Evolutionary conservation across 345 rosid genomes (phyloP), one percentile per base, ranked within the genome.

Genomic region (Salix caprea): DNA sequence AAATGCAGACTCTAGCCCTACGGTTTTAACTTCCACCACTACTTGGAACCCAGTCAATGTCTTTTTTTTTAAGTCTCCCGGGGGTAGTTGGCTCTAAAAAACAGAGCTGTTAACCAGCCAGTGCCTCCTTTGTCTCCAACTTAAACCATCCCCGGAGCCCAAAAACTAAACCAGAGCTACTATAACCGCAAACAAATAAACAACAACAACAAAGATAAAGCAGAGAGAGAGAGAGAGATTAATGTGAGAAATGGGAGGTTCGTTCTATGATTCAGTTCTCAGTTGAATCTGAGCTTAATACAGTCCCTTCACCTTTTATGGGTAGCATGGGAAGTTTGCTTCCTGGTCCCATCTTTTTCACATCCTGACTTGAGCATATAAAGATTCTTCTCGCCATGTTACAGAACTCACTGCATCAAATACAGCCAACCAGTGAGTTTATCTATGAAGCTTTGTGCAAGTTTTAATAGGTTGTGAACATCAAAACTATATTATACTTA

Each of bases 251-350:
- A 32, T 24, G 4, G 6, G 58, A 42, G 7, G 56, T 60, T 26
- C 37, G 56, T 60, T 26, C 37, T 10, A 13, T 28, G 61, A 40
- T 40, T 89, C 82, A 91, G 80, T 81, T 83, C 70, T 84, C 90
- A 24, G 87, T 82, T 23, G 89, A 74, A 40, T 83, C 91, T 23
- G 89, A 90, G 82, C 84, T 88, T 75, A 87, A 79, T 67, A 86
- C 68, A 40, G 73, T 76, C 61, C 72, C 81, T 18, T 73, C 84
- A 10, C 72, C 69, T 54, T 73, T 78, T 7, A 65, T 21, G 10
- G 68, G 8, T 13, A 71, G n/a, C 76, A 70, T 24, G 10, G 84
- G 84, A 48, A 65, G 72, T 44, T 73, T 82, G 78, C 73, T 78
- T 16, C 81, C 76, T 36, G 84, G 76, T 26, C 37, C 67, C 84